These are phyloP conservation scores for Dendryphion nanum DNA, from an alignment of 2,329 filamentous ascomycete species.

Conservation along the genomic window DNA sequence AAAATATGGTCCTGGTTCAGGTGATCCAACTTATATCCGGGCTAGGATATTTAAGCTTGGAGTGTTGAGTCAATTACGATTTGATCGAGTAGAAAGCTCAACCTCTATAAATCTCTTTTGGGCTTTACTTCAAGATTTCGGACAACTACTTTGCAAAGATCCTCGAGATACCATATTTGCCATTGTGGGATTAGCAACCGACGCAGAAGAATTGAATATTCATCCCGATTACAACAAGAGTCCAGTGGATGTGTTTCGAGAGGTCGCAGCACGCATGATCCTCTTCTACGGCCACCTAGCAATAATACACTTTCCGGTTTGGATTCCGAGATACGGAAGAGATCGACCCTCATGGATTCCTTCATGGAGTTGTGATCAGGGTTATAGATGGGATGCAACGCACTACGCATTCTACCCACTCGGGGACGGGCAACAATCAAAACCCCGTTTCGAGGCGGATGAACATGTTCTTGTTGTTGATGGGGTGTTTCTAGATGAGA, in stretches of 20 bases:
- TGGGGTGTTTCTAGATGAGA: background rate
- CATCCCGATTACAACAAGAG: background rate
- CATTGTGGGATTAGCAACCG: background rate
- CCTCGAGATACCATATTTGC: background rate
- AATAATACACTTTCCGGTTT: background rate
- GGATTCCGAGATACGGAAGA: too few relatives aligned
- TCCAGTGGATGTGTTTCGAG: background rate
- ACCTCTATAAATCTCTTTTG: background rate
- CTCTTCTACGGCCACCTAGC: background rate
- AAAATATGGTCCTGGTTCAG: background rate
- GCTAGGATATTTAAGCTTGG: background rate
- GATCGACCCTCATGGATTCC: background rate
- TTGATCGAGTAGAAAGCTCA: background rate
- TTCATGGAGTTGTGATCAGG: too few relatives aligned
- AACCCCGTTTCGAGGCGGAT: background rate
- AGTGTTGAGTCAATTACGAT: background rate
- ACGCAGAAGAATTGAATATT: background rate
- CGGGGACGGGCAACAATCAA: background rate
- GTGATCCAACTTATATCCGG: background rate
- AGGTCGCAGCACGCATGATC: background rate
- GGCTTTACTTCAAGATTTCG: background rate
- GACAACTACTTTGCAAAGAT: background rate
- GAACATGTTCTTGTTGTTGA: background rate
- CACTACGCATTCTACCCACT: background rate
- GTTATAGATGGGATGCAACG: too few relatives aligned